Percentiles rank a stretch among this genome's conserved stretches.
These are phyloP conservation scores for Malassezia nana DNA, from an alignment of 1,284 basidiomycete genomes.

Conservation along the genomic window DNA sequence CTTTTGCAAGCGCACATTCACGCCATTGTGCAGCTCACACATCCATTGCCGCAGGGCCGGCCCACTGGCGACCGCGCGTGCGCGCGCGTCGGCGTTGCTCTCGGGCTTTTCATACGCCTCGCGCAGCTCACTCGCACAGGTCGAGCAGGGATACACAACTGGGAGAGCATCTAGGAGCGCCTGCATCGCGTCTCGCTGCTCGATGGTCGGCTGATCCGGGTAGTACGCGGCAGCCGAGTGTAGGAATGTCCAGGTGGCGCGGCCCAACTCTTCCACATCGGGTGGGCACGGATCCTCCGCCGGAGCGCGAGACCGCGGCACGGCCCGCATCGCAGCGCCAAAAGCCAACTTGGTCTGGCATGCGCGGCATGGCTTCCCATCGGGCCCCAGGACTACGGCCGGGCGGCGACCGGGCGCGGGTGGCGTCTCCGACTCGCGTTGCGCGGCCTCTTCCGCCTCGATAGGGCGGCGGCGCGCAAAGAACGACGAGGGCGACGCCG, in stretches of 20 bases:
- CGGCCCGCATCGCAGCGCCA: constrained; percentile 30
- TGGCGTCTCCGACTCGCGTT: background rate
- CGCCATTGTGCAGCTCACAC: constrained; percentile 44
- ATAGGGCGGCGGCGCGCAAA: constrained; percentile 9
- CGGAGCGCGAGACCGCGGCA: background rate
- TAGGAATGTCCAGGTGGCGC: constrained; percentile 40
- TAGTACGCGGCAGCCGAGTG: constrained; percentile 44
- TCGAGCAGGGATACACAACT: constrained; percentile 39
- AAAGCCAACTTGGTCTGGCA: constrained; percentile 44
- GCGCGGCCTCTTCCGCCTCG: constrained; percentile 11
- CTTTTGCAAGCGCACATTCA: constrained; percentile 43
- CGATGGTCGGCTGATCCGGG: constrained; percentile 26
- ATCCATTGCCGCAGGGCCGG: constrained; percentile 31
- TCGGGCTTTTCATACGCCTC: constrained; percentile 29
- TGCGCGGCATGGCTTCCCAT: constrained; percentile 46
- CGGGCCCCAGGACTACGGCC: constrained; percentile 37
- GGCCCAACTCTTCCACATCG: constrained; percentile 39
- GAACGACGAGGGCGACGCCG: constrained; percentile 8
- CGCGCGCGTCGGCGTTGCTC: constrained; percentile 17
- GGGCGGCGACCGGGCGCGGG: background rate
- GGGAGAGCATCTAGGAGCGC: constrained; percentile 32
- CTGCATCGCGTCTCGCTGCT: constrained; percentile 33
- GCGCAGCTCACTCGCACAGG: constrained; percentile 33
- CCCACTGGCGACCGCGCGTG: constrained; percentile 18
- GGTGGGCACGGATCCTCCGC: constrained; percentile 28